These are phyloP conservation scores for Puccinia horiana DNA, from an alignment of 1,284 basidiomycete genomes.

Conservation along the genomic window DNA sequence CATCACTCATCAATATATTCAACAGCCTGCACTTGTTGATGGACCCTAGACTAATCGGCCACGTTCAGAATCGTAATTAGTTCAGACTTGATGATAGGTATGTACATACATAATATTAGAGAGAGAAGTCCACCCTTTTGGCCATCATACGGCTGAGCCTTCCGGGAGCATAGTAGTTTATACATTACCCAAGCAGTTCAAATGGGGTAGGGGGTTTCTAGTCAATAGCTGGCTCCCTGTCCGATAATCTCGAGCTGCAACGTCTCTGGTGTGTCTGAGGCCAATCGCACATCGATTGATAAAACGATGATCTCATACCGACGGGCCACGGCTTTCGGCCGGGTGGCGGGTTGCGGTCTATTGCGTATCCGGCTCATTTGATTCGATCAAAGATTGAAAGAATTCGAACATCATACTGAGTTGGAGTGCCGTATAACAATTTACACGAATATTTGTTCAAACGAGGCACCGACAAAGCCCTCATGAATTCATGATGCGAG, in stretches of 20 bases:
- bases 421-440: neutral
- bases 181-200: neutral
- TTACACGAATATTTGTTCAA: neutral
- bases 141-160: neutral
- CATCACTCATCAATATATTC: slow-evolving; percentile 22
- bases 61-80: neutral
- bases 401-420: slow-evolving; percentile 2
- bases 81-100: neutral
- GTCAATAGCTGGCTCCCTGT: neutral
- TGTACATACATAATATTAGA: neutral
- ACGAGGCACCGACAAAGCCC: neutral
- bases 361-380: neutral
- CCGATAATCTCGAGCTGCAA: neutral
- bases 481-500: neutral
- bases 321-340: neutral
- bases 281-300: neutral
- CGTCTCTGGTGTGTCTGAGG: neutral
- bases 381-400: neutral
- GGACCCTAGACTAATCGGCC: neutral
- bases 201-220: neutral
- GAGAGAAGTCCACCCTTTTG: neutral
- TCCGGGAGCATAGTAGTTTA: neutral
- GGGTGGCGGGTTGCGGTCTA: neutral
- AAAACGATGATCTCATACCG: neutral
- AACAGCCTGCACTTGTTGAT: slow-evolving; percentile 8